A percentile compares a stretch with the other conserved stretches of the same genome.
Conservation (phyloP, 495 filamentous ascomycete species). For the Hypoxylon fragiforme region DNA sequence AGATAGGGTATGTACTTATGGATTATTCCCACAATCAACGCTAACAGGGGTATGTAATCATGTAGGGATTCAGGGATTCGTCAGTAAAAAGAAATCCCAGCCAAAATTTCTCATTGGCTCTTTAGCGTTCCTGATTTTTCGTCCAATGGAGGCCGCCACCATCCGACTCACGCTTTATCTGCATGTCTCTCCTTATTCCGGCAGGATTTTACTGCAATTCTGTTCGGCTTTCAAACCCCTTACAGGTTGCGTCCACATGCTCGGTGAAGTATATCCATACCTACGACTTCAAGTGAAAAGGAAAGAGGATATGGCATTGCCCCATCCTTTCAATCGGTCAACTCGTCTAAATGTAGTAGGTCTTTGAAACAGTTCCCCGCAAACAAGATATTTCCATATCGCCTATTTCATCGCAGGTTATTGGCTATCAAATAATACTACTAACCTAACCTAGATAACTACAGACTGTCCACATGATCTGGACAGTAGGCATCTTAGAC, state of each 20-base stretch:
- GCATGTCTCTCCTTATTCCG: constrained; percentile 37
- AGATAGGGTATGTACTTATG: background rate
- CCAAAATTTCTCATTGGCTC: constrained; percentile 31
- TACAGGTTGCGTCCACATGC: constrained; percentile 7
- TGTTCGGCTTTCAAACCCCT: constrained; percentile 11
- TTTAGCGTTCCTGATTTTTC: constrained; percentile 16
- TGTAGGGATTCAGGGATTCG: constrained; percentile 20
- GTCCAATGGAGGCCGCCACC: constrained; percentile 18
- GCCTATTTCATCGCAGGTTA: background rate
- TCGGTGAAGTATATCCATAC: constrained; percentile 26
- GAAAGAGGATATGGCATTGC: constrained; percentile 1
- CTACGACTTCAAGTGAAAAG: constrained; percentile 7
- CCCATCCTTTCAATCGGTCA: constrained; percentile 6
- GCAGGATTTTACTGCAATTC: constrained; percentile 6
- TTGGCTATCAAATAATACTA: no score
- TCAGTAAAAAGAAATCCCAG: constrained; percentile 18
- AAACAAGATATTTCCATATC: background rate
- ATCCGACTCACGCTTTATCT: constrained; percentile 13
- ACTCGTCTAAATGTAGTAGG: no score
- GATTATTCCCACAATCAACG: no score
- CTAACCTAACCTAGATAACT: no score
- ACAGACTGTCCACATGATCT: no score
- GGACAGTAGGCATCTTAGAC: no score
- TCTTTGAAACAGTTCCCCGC: no score
- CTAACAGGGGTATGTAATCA: constrained; percentile 19